phyloP scores from a whole-genome alignment of 1,139 yeast species.

The Candida pseudocylindracea region DNA sequence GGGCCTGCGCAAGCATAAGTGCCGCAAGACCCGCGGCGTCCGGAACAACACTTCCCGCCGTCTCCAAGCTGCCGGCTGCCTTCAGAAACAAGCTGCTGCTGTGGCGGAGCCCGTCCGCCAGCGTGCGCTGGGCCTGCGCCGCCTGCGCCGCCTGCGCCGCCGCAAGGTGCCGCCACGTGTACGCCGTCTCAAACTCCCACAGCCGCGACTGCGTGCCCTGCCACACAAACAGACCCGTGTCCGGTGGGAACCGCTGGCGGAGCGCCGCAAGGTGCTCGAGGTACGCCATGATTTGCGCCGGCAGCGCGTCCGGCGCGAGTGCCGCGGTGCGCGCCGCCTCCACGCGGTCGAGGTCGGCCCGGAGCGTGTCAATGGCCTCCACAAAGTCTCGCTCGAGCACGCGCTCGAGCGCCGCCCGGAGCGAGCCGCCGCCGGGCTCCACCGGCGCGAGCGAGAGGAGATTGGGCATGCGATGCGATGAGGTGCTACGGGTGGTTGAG shows the following conservation, averaged over 20 bases:
- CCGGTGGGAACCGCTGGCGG: background rate
- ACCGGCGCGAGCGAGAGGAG: constrained; percentile 30
- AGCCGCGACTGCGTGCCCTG: constrained; percentile 24
- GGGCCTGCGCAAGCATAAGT: constrained; percentile 70
- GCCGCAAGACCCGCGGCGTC: constrained; percentile 10
- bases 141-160: no score
- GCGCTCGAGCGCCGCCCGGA: constrained; percentile 20
- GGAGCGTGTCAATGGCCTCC: constrained; percentile 39
- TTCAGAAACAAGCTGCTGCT: constrained; percentile 44
- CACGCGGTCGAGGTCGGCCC: constrained; percentile 24
- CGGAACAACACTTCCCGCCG: constrained; percentile 8
- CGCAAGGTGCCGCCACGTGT: constrained; percentile 15
- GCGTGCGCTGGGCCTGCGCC: no score
- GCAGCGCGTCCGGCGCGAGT: constrained; percentile 6
- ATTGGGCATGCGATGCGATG: constrained; percentile 6
- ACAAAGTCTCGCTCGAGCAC: constrained; percentile 38
- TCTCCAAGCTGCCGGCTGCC: constrained; percentile 48
- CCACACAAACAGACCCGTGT: constrained; percentile 9
- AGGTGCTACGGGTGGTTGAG: background rate
- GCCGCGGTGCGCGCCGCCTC: constrained; percentile 7
- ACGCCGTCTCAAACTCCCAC: constrained; percentile 34
- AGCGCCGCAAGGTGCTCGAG: constrained; percentile 5
- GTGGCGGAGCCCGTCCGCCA: constrained; percentile 31
- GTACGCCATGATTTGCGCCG: constrained; percentile 4
- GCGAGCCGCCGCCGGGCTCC: constrained; percentile 20